These are phyloP conservation scores for Stagonosporopsis tanaceti DNA, from an alignment of 2,329 filamentous ascomycete species.

Conservation along the genomic window DNA sequence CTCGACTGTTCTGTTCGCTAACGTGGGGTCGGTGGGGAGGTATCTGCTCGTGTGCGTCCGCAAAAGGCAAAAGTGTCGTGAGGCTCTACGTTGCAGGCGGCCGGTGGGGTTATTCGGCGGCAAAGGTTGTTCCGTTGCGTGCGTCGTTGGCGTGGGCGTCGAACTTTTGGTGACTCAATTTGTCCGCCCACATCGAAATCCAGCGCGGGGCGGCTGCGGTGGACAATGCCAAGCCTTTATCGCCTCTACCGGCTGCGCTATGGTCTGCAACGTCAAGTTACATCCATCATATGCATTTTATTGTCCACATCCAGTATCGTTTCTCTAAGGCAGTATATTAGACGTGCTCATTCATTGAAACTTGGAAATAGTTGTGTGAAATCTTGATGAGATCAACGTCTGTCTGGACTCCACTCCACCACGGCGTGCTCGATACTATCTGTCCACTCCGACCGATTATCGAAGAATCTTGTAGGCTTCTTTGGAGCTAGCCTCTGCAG, in stretches of 20 bases:
- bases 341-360: neutral
- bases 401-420: no score
- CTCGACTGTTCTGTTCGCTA: conserved; percentile 18
- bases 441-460: no score
- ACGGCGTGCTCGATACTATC: no score
- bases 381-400: no score
- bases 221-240: neutral
- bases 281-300: neutral
- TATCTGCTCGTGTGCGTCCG: conserved; percentile 9
- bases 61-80: conserved; percentile 6
- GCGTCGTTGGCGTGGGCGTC: conserved; percentile 8
- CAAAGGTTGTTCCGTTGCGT: conserved; percentile 16
- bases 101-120: conserved; percentile 16
- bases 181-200: conserved; percentile 16
- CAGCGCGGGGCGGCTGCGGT: conserved; percentile 17
- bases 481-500: no score
- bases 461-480: no score
- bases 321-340: neutral
- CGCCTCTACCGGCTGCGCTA: neutral
- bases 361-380: neutral
- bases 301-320: neutral
- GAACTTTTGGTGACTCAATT: conserved; percentile 20
- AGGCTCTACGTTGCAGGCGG: conserved; percentile 15
- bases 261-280: neutral
- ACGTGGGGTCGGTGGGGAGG: conserved; percentile 18